Conservation (phyloP, 305 asterid species). For the Fraxinus platypoda region DNA sequence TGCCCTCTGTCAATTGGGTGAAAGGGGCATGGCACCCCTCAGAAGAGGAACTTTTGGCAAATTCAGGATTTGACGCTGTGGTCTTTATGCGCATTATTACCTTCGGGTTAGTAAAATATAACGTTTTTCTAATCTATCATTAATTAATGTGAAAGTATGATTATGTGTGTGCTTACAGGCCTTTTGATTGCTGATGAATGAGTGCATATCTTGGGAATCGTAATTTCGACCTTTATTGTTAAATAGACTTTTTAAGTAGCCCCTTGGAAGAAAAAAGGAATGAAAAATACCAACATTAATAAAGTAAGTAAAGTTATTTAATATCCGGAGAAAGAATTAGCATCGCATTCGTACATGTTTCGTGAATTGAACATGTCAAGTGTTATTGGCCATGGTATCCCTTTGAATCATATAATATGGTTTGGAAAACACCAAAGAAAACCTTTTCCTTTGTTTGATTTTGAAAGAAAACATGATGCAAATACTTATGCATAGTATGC, state of each 20-base stretch:
- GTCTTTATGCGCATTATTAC: constrained; percentile 88
- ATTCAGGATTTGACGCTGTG: constrained; percentile 83
- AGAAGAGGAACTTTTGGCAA: constrained; percentile 70
- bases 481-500: neutral
- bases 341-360: neutral
- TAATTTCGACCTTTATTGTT: neutral
- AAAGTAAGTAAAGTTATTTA: neutral
- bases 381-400: neutral
- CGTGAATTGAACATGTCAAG: neutral
- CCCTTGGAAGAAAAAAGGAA: neutral
- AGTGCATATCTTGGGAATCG: neutral
- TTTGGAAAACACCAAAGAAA: neutral
- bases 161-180: neutral
- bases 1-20: constrained; percentile 76
- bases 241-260: neutral
- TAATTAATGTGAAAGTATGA: neutral
- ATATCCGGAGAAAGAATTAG: neutral
- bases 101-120: constrained; percentile 54
- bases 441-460: neutral
- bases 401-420: neutral
- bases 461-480: neutral
- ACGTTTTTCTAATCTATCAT: neutral
- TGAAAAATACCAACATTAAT: neutral
- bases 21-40: constrained; percentile 76
- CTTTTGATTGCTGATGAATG: neutral